A percentile compares a stretch with the other conserved stretches of the same genome.
These are phyloP conservation scores for Arthrobotrys musiformis DNA, from an alignment of 2,329 filamentous ascomycete genomes.

Conservation along the genomic window DNA sequence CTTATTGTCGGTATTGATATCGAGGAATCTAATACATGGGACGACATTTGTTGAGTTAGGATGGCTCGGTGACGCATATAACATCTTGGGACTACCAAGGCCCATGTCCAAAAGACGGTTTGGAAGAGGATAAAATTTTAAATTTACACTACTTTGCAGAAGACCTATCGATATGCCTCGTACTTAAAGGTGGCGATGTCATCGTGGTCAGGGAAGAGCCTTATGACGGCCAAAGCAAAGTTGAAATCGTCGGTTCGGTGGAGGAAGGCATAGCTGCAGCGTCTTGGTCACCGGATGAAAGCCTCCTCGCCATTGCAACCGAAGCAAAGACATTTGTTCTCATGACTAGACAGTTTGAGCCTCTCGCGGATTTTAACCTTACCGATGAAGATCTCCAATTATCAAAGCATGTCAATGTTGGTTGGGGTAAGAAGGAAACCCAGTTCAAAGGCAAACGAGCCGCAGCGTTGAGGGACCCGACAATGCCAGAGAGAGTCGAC, in stretches of 20 bases:
- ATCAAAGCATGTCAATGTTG: constrained; percentile 95
- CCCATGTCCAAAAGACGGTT: constrained; percentile 78
- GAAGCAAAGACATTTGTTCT: constrained; percentile 81
- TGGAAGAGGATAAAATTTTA: constrained; percentile 79
- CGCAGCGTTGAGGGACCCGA: constrained; percentile 87
- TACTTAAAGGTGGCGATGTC: constrained; percentile 91
- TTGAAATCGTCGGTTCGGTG: constrained; percentile 95
- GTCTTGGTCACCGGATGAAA: constrained; percentile 94
- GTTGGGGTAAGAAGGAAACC: constrained; percentile 98
- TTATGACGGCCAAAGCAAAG: constrained; percentile 75
- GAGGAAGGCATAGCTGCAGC: constrained; percentile 91
- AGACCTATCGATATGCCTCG: constrained; percentile 78
- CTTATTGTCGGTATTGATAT: constrained; percentile 57
- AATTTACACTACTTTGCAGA: constrained; percentile 87
- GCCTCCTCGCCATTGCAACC: constrained; percentile 85
- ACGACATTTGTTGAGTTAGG: constrained; percentile 57
- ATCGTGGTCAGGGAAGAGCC: constrained; percentile 81
- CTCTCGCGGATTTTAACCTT: constrained; percentile 78
- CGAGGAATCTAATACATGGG: constrained; percentile 38
- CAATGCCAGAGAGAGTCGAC: constrained; percentile 91
- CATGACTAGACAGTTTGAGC: constrained; percentile 92
- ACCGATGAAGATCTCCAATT: constrained; percentile 79
- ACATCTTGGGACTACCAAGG: constrained; percentile 82
- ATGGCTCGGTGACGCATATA: constrained; percentile 64
- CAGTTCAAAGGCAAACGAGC: constrained; percentile 95